phyloP scores from a whole-genome alignment of 2,329 filamentous ascomycete genomes.

The Colletotrichum sp. region DNA sequence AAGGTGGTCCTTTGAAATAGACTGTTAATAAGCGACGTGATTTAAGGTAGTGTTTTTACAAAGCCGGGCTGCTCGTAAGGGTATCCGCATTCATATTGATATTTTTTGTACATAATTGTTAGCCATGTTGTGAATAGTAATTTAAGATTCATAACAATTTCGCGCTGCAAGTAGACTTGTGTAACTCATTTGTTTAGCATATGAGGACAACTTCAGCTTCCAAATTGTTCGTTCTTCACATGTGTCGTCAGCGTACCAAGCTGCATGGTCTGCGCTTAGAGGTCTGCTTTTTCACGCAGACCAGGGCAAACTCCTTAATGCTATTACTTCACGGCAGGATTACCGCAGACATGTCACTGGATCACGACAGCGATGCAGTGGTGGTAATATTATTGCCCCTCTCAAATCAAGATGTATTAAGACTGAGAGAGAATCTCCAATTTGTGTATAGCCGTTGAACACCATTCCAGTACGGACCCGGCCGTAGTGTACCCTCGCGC shows the following conservation, averaged over 20 bases:
- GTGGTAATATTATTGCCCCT: background rate
- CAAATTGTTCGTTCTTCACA: background rate
- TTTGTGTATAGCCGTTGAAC: background rate
- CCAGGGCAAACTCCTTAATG: background rate
- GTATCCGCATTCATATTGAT: background rate
- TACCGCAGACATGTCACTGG: fast-evolving
- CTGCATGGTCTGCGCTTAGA: background rate
- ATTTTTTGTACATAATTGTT: background rate
- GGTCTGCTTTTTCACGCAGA: background rate
- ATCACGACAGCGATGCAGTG: background rate
- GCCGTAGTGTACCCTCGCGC: background rate
- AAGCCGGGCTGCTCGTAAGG: background rate
- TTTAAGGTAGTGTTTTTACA: background rate
- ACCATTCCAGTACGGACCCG: slow-evolving; percentile 4
- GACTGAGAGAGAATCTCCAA: background rate
- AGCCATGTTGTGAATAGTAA: background rate
- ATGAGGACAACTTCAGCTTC: background rate
- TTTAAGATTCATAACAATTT: background rate
- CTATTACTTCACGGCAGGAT: background rate
- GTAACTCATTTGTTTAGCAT: background rate
- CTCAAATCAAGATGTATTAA: background rate
- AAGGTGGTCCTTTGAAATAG: slow-evolving; percentile 4
- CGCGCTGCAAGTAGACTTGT: fast-evolving
- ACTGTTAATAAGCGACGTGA: background rate
- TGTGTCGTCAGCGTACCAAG: fast-evolving